These are phyloP conservation scores for Saturnispora sanitii DNA, from an alignment of 805 yeast species.

Conservation along the genomic window DNA sequence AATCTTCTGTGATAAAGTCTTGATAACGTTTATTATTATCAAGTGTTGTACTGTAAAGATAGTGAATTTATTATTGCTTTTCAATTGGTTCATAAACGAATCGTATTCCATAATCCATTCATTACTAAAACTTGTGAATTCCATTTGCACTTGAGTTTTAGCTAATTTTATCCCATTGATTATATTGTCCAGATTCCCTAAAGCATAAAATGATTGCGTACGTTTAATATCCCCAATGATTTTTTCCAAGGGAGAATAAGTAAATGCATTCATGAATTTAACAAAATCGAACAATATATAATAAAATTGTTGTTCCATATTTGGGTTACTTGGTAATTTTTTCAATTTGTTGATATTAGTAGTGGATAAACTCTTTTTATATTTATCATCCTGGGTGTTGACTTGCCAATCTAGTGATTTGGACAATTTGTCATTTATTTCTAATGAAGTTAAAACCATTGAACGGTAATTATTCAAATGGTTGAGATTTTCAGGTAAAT, in stretches of 20 bases:
- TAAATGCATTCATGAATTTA: too few relatives aligned
- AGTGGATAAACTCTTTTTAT: neutral
- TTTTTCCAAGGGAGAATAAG: too few relatives aligned
- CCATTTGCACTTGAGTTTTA: neutral
- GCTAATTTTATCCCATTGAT: neutral
- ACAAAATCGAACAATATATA: too few relatives aligned
- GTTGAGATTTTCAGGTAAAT: constrained; percentile 16
- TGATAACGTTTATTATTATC: constrained; percentile 19
- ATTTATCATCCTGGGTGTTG: constrained; percentile 9
- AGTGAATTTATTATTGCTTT: constrained; percentile 12
- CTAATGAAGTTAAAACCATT: constrained; percentile 21
- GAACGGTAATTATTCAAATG: constrained; percentile 16
- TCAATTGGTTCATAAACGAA: constrained; percentile 18
- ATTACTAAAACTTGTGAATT: constrained; percentile 8
- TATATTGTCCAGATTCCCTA: too few relatives aligned
- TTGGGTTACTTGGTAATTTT: neutral
- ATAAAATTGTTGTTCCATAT: neutral
- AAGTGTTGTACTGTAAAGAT: constrained; percentile 19
- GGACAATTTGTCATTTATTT: constrained; percentile 24
- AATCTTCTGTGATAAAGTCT: constrained; percentile 13
- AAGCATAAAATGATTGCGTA: too few relatives aligned
- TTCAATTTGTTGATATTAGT: neutral
- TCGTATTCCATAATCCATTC: constrained; percentile 23
- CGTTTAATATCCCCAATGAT: too few relatives aligned
- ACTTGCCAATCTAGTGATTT: constrained; percentile 23